Evolutionary conservation across 768 basidiomycete genomes (phyloP).

Genomic region (Boletus tylopilopsis): DNA sequence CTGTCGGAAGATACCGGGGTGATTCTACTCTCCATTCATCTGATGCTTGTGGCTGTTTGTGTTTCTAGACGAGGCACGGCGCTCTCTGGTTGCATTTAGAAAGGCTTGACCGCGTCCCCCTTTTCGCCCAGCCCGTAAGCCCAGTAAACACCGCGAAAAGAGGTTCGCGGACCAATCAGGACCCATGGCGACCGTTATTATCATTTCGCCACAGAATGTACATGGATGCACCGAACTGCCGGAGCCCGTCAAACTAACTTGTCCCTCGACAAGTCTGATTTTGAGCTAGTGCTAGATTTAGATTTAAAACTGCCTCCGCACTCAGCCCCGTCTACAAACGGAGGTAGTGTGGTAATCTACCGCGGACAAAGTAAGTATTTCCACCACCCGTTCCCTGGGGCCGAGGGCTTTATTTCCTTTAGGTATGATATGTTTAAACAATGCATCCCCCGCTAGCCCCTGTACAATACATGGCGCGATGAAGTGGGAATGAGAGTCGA

Average conservation of each 20-base stretch:
- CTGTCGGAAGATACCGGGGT: slow-evolving; percentile 21
- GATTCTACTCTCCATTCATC: slow-evolving; percentile 1
- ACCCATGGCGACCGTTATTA: too few species aligned
- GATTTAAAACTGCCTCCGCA: slow-evolving; percentile 8
- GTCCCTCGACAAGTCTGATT: slow-evolving; percentile 24
- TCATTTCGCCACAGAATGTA: not conserved
- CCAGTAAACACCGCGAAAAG: slow-evolving; percentile 11
- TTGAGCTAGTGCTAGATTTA: slow-evolving; percentile 15
- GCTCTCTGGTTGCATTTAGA: not conserved
- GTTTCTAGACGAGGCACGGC: slow-evolving; percentile 6
- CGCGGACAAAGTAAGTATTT: slow-evolving; percentile 13
- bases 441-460: not conserved
- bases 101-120: not conserved
- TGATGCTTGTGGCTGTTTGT: not conserved
- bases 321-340: slow-evolving; percentile 12
- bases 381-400: slow-evolving; percentile 19
- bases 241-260: slow-evolving; percentile 6
- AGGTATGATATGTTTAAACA: slow-evolving; percentile 16
- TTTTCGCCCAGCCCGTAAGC: slow-evolving; percentile 1
- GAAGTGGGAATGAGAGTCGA: slow-evolving; percentile 9
- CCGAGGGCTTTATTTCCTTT: slow-evolving; percentile 19
- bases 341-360: slow-evolving; percentile 25
- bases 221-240: not conserved
- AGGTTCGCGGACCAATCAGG: slow-evolving; percentile 17
- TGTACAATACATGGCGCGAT: not conserved